A percentile compares a stretch with the other conserved stretches of the same genome.
Evolutionary conservation across 768 basidiomycete genomes (phyloP).

Genomic region (Lyophyllum decastes): DNA sequence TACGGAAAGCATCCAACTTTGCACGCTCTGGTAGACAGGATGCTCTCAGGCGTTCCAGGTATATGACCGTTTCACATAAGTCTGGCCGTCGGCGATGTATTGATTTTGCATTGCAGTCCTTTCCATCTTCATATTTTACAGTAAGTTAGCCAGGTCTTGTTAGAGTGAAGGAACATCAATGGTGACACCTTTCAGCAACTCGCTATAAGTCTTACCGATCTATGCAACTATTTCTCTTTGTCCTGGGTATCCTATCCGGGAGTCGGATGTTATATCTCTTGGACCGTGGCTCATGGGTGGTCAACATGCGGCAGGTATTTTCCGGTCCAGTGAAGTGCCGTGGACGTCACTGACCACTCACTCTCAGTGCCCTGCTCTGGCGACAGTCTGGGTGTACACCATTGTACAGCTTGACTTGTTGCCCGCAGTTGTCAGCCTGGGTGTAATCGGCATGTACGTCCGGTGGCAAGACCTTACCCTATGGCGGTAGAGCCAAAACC

Average conservation of each 20-base stretch:
- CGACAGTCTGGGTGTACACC: slow-evolving; percentile 78
- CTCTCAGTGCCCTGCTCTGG: slow-evolving; percentile 70
- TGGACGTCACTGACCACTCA: neutral
- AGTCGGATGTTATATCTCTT: slow-evolving; percentile 71
- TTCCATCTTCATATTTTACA: slow-evolving; percentile 74
- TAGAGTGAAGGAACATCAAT: neutral
- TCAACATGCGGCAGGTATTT: slow-evolving; percentile 73
- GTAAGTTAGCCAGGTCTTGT: slow-evolving; percentile 42
- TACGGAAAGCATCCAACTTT: slow-evolving; percentile 64
- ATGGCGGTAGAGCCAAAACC: slow-evolving; percentile 20
- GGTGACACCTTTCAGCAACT: slow-evolving; percentile 42
- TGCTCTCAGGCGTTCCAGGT: slow-evolving; percentile 76
- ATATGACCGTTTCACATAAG: slow-evolving; percentile 25
- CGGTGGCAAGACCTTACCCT: slow-evolving; percentile 66
- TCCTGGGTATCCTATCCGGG: slow-evolving; percentile 58
- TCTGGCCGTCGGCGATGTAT: neutral
- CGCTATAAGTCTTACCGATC: slow-evolving; percentile 59
- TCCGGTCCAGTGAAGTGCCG: neutral
- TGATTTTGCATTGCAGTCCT: slow-evolving; percentile 50
- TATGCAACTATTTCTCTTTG: slow-evolving; percentile 60
- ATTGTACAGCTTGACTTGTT: slow-evolving; percentile 69
- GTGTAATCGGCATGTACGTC: slow-evolving; percentile 52
- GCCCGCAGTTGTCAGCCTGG: slow-evolving; percentile 59
- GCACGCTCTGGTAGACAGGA: slow-evolving; percentile 50
- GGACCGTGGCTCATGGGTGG: slow-evolving; percentile 67